Evolutionary conservation across 352 stramenopile species (phyloP), one percentile per base, ranked within the genome.

Genomic region (Phytophthora nicotianae): DNA sequence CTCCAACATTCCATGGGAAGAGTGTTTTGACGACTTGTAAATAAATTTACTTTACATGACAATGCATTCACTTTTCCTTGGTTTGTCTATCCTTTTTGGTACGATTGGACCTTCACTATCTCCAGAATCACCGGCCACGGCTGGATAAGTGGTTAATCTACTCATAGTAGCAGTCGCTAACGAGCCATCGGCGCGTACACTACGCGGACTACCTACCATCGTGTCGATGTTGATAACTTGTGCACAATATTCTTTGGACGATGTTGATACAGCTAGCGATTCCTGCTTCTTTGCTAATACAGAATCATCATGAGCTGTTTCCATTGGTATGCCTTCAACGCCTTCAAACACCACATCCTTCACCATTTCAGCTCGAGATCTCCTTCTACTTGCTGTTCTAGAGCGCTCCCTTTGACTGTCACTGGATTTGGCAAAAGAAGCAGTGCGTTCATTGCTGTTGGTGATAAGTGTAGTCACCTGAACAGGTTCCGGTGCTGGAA

Each of bases 11-110:
- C 40, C 62, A 45, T 51, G 17, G 62, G 62, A 66, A 70, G 57
- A 66, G 43, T 47, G 48, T 10, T 20, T 38, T 20, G 46, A 10
- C 29, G 50, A n/a, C 42, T 57, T 57, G 55, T 57, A 24, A 54
- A 58, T 54, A 62, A 24, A 61, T 41, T 41, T 42, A 11, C 11
- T 48, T 67, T 49, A 74, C 50, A 65, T 70, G 14, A 60, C 37
- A 14, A 38, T 54, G 33, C 66, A 74, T 10, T 65, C 66, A 41
- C 56, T 68, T 48, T 67, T 74, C 33, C 50, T 63, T 7, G 45
- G 61, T 19, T 68, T 74, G 11, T 70, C 51, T 49, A 58, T 65
- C 33, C 32, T 35, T 32, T 74, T 70, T 16, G 56, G 61, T 6
- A 67, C 57, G 8, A 27, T 56, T 2, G 11, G 40, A 17, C 14